These are phyloP conservation scores for Medicago ruthenica DNA, from an alignment of 306 rosid genomes.

Conservation along the genomic window DNA sequence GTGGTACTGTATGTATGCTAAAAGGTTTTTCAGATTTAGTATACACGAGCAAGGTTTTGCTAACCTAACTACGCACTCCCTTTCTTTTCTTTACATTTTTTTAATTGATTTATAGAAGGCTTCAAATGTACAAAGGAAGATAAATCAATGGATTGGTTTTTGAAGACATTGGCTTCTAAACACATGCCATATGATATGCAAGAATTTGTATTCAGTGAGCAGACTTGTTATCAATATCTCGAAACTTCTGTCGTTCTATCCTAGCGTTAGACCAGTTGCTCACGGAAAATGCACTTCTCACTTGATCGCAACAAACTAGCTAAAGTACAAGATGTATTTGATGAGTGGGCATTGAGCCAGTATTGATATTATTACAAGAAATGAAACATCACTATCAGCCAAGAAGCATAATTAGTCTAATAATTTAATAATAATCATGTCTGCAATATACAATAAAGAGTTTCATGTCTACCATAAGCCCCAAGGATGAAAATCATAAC, in stretches of 20 bases:
- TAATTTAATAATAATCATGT: slow-evolving; percentile 6
- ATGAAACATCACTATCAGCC: slow-evolving; percentile 3
- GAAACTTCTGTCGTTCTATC: slow-evolving; percentile 71
- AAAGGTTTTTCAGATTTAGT: too few relatives aligned
- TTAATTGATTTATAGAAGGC: slow-evolving; percentile 53
- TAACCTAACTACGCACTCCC: slow-evolving; percentile 33
- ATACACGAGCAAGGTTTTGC: not conserved
- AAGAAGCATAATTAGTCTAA: slow-evolving; percentile 2
- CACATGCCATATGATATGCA: slow-evolving; percentile 65
- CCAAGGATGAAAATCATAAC: slow-evolving; percentile 29
- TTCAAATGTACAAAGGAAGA: slow-evolving; percentile 73
- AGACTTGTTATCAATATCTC: slow-evolving; percentile 57
- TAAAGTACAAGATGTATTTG: too few relatives aligned
- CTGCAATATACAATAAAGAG: not conserved
- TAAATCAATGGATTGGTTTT: slow-evolving; percentile 74
- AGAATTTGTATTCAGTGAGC: slow-evolving; percentile 59
- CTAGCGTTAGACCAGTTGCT: slow-evolving; percentile 81
- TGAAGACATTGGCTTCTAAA: slow-evolving; percentile 77
- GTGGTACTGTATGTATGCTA: too few relatives aligned
- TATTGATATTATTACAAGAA: not conserved
- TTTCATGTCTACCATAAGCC: slow-evolving; percentile 9
- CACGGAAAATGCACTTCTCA: slow-evolving; percentile 69
- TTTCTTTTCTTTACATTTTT: slow-evolving; percentile 16
- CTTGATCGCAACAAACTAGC: slow-evolving; percentile 49
- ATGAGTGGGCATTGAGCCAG: too few relatives aligned